phyloP scores from a whole-genome alignment of 2,329 filamentous ascomycete genomes.

The Neodidymelliopsis sp. region DNA sequence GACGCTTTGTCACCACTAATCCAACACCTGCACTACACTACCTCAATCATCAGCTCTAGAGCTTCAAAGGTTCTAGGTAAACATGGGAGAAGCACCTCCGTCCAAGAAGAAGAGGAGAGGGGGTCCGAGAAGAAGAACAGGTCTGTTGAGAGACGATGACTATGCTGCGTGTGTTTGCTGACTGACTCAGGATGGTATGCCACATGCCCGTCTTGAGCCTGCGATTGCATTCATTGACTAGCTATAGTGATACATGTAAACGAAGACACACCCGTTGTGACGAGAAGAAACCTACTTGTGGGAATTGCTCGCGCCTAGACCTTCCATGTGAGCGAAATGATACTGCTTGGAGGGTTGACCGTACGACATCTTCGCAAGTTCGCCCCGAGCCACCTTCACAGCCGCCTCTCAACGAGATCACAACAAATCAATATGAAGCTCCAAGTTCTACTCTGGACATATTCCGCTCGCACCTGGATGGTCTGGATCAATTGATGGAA shows the following conservation, averaged over 20 bases:
- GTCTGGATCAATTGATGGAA: constrained; percentile 25
- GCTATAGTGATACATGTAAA: constrained; percentile 43
- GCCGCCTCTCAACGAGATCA: constrained; percentile 22
- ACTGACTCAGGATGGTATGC: constrained; percentile 13
- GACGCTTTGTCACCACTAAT: constrained; percentile 3
- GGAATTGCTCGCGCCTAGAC: constrained; percentile 41
- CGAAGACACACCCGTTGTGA: constrained; percentile 46
- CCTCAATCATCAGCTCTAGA: neutral
- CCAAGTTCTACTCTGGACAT: constrained; percentile 21
- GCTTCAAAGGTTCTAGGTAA: neutral
- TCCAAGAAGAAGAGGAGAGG: constrained; percentile 37
- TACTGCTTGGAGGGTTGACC: constrained; percentile 19
- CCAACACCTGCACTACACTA: neutral
- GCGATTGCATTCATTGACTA: constrained; percentile 7
- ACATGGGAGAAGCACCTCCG: constrained; percentile 7
- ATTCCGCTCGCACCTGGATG: constrained; percentile 35
- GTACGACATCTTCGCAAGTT: constrained; percentile 3
- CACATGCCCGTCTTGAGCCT: neutral
- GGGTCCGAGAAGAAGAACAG: constrained; percentile 38
- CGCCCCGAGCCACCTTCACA: constrained; percentile 9
- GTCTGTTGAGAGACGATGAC: constrained; percentile 13
- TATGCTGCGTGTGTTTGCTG: neutral
- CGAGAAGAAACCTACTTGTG: constrained; percentile 43
- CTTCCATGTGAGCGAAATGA: constrained; percentile 40
- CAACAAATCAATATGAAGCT: neutral